A percentile compares a stretch with the other conserved stretches of the same genome.
These are phyloP conservation scores for Pseudozyma sp. DNA, from an alignment of 1,284 basidiomycete species.

Conservation along the genomic window DNA sequence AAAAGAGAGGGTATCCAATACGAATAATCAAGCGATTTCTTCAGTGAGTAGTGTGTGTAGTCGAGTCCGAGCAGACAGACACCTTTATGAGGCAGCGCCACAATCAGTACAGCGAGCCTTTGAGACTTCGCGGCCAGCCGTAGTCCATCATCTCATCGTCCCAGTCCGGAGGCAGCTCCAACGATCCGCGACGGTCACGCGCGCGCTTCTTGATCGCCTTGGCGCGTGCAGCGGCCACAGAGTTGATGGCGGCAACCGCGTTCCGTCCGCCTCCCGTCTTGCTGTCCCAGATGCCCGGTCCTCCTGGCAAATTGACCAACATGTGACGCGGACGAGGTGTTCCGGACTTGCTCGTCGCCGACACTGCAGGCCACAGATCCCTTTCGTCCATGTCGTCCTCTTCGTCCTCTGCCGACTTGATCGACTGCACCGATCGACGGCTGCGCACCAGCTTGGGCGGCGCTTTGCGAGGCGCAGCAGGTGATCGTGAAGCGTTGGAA, in stretches of 20 bases:
- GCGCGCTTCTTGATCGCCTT: conserved; percentile 50
- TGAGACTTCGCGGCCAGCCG: conserved; percentile 50
- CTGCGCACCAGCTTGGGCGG: conserved; percentile 36
- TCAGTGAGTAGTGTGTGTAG: too few species aligned
- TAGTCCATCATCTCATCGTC: conserved; percentile 49
- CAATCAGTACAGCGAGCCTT: conserved; percentile 48
- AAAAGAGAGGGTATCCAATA: too few species aligned
- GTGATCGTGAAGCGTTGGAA: conserved; percentile 14
- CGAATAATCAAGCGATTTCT: too few species aligned
- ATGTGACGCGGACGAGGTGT: conserved; percentile 49
- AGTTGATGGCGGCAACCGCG: conserved; percentile 47
- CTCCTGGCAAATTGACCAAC: conserved; percentile 49
- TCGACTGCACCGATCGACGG: conserved; percentile 15
- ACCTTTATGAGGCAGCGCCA: neutral
- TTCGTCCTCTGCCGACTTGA: conserved; percentile 18
- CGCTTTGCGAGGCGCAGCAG: conserved; percentile 27
- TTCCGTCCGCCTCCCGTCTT: conserved; percentile 49
- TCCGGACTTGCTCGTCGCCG: conserved; percentile 45
- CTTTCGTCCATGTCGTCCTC: conserved; percentile 20
- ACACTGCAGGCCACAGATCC: conserved; percentile 44
- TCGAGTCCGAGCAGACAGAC: too few species aligned
- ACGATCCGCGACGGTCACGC: conserved; percentile 19
- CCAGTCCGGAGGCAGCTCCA: conserved; percentile 40
- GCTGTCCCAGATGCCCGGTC: conserved; percentile 53
- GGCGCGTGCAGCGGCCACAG: conserved; percentile 43